Conservation (phyloP, 192 early-diverging fungal species). For the Funneliformis mosseae region DNA sequence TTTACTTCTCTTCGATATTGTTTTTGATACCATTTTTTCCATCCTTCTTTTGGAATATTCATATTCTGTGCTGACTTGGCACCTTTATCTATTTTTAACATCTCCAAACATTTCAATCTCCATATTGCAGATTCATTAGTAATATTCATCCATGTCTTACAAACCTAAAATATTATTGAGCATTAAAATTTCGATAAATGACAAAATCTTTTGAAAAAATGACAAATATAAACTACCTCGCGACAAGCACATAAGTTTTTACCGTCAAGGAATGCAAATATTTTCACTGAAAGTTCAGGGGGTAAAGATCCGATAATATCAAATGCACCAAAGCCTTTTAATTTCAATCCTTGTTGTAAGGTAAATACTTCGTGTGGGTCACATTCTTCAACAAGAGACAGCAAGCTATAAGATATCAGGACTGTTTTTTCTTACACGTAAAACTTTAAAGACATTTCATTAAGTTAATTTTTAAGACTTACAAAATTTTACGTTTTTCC, state of each 20-base stretch:
- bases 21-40: conserved; percentile 23
- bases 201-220: neutral
- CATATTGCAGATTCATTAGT: conserved; percentile 30
- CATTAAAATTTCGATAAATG: neutral
- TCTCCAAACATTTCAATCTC: conserved; percentile 19
- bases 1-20: conserved; percentile 27
- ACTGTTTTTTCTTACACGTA: neutral
- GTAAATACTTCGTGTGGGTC: conserved; percentile 25
- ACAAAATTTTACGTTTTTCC: conserved; percentile 29
- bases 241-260: conserved; percentile 25
- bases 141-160: conserved; percentile 20
- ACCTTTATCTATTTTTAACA: neutral
- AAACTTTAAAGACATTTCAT: neutral
- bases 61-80: neutral
- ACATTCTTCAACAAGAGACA: conserved; percentile 14
- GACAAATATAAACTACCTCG: neutral
- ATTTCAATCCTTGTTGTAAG: conserved; percentile 11
- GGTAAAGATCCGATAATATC: conserved; percentile 28
- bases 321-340: neutral
- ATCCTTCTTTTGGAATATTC: conserved; percentile 18
- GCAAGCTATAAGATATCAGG: conserved; percentile 8
- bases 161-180: neutral
- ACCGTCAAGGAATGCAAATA: conserved; percentile 7
- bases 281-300: conserved; percentile 27
- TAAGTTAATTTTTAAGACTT: too few relatives aligned